Conservation (phyloP, 2,329 filamentous ascomycete genomes). For the Ophiostoma sp. region DNA sequence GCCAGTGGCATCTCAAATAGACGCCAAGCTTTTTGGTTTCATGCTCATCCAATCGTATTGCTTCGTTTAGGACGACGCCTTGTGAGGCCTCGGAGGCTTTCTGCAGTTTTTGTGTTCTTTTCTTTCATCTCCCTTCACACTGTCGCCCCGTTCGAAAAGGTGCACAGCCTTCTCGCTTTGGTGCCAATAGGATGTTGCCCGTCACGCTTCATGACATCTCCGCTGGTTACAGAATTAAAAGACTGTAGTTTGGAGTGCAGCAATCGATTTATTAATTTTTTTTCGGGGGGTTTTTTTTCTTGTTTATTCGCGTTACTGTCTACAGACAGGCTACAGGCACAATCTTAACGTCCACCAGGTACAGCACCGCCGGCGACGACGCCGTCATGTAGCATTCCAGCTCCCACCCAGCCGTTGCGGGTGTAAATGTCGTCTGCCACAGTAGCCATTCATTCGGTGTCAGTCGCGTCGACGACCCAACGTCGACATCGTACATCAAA, state of each 20-base stretch:
- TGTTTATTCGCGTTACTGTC: neutral
- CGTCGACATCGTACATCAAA: no score
- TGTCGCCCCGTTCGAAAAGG: neutral
- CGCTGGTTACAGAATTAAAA: neutral
- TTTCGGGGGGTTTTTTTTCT: neutral
- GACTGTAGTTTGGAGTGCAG: no score
- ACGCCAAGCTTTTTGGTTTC: neutral
- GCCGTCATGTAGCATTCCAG: no score
- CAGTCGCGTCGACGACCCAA: no score
- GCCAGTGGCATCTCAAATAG: neutral
- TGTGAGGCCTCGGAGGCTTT: conserved; percentile 9
- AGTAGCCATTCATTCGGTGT: no score
- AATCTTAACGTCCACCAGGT: no score
- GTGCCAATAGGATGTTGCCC: neutral
- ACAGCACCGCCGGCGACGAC: no score
- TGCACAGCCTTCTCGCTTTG: neutral
- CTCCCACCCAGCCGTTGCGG: no score
- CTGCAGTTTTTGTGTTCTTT: neutral
- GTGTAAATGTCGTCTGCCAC: no score
- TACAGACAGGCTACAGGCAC: neutral
- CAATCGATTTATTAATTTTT: neutral
- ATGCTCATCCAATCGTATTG: neutral
- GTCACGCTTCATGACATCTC: neutral
- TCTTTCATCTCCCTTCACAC: neutral
- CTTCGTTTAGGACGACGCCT: neutral